phyloP scores from a whole-genome alignment of 2,329 filamentous ascomycete genomes.

The Penicillium sp. region DNA sequence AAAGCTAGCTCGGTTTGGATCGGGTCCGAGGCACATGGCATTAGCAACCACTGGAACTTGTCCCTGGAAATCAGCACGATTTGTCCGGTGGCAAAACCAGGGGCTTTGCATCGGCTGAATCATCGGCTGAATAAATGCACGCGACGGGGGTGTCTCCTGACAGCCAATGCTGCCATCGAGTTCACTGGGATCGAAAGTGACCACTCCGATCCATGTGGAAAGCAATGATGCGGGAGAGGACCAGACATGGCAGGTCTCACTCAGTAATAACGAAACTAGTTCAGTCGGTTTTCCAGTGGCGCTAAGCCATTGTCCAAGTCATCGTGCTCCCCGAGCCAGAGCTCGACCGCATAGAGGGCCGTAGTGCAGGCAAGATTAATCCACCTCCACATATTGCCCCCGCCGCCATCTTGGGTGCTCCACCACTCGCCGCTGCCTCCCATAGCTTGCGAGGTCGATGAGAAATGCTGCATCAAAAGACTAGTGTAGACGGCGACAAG shows the following conservation, averaged over 20 bases:
- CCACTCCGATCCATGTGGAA: neutral
- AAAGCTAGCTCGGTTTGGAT: conserved; percentile 1
- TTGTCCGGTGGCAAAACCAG: neutral
- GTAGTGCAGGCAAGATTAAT: conserved; percentile 86
- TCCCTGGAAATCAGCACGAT: neutral
- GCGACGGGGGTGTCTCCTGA: neutral
- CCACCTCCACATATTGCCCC: conserved; percentile 88
- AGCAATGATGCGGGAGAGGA: neutral
- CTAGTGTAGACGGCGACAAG: conserved; percentile 96
- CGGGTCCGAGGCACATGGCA: neutral
- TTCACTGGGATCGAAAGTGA: neutral
- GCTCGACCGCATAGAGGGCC: conserved; percentile 80
- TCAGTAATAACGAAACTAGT: neutral
- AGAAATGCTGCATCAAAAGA: conserved; percentile 90
- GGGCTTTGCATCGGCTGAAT: neutral
- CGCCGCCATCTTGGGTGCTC: conserved; percentile 77
- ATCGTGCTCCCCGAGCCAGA: conserved; percentile 68
- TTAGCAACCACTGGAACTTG: neutral
- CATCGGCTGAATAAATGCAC: neutral
- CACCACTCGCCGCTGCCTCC: conserved; percentile 68
- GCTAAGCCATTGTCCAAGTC: conserved; percentile 68
- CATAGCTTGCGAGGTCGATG: conserved; percentile 58
- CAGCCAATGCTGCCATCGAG: neutral
- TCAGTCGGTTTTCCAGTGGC: conserved; percentile 94
- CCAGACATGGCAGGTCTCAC: neutral